A percentile compares a stretch with the other conserved stretches of the same genome.
Evolutionary conservation across 2,329 filamentous ascomycete species (phyloP).

Genomic region (Xylaria sp.): DNA sequence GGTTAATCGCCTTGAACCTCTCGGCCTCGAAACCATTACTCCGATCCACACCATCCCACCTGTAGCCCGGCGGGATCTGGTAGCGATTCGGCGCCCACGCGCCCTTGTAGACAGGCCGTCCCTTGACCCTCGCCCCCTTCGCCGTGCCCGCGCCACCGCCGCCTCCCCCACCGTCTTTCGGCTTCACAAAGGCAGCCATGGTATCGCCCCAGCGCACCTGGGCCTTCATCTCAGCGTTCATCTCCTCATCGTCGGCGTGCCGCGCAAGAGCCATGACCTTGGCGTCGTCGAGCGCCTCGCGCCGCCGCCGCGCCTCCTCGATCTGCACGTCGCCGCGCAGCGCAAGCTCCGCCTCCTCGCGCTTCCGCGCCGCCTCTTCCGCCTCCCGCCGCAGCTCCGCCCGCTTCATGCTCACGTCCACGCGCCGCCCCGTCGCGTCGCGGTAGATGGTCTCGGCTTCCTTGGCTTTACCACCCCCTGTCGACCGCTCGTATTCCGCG

Average conservation of each 20-base stretch:
- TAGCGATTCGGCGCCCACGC: slow-evolving; percentile 90
- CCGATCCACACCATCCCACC: slow-evolving; percentile 97
- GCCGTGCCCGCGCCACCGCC: slow-evolving; percentile 46
- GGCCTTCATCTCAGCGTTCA: slow-evolving; percentile 86
- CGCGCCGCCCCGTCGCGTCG: slow-evolving; percentile 92
- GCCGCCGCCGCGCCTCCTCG: slow-evolving; percentile 71
- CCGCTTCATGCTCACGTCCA: slow-evolving; percentile 90
- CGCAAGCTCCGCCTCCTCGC: slow-evolving; percentile 75
- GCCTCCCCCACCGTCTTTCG: slow-evolving; percentile 50
- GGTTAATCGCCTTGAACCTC: slow-evolving; percentile 89
- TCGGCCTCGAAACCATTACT: slow-evolving; percentile 93
- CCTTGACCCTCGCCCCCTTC: slow-evolving; percentile 49
- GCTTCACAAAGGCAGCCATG: slow-evolving; percentile 80
- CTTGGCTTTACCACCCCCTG: too few relatives aligned
- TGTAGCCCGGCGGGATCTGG: slow-evolving; percentile 88
- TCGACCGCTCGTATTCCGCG: slow-evolving; percentile 43
- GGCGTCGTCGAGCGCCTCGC: slow-evolving; percentile 79
- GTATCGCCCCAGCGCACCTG: slow-evolving; percentile 92
- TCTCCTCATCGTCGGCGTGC: slow-evolving; percentile 81
- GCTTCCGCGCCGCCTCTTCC: slow-evolving; percentile 76
- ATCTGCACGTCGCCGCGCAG: slow-evolving; percentile 88
- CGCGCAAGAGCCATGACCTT: slow-evolving; percentile 84
- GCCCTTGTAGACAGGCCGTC: slow-evolving; percentile 79
- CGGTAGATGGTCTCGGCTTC: slow-evolving; percentile 97
- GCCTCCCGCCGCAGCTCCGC: slow-evolving; percentile 79